phyloP scores from a whole-genome alignment of 257 asterid genomes.

The Solanum sitiens region DNA sequence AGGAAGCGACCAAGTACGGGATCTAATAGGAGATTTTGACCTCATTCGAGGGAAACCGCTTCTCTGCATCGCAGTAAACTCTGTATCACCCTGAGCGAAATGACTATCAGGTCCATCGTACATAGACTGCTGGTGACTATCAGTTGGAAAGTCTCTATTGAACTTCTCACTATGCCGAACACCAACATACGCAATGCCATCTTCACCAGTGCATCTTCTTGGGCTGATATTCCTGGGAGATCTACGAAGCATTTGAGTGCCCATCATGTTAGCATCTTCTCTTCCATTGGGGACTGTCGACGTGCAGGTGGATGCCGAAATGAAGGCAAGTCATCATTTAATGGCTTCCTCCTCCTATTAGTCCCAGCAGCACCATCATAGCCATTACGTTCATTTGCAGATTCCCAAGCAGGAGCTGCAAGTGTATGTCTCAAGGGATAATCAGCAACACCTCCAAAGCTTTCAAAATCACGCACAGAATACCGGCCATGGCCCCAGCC shows the following conservation, averaged over 20 bases:
- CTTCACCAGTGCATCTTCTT: conserved; percentile 24
- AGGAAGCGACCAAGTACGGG: conserved; percentile 55
- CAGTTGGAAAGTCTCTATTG: conserved; percentile 38
- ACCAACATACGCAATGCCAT: conserved; percentile 27
- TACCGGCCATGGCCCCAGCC: no score
- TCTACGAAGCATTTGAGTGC: conserved; percentile 31
- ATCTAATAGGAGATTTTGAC: conserved; percentile 57
- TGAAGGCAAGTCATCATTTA: conserved; percentile 43
- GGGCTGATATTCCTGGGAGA: conserved; percentile 53
- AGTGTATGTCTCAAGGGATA: no score
- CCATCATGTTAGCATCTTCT: conserved; percentile 34
- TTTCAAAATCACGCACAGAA: no score
- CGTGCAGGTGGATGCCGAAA: conserved; percentile 36
- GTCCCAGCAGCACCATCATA: no score
- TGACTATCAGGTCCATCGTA: conserved; percentile 41
- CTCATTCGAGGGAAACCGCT: conserved; percentile 39
- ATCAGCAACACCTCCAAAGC: no score
- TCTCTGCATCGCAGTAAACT: conserved; percentile 6
- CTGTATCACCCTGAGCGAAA: conserved; percentile 32
- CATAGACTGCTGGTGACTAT: conserved; percentile 31
- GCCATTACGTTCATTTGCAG: no score
- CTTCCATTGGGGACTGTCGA: conserved; percentile 51
- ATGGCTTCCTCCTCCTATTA: conserved; percentile 13
- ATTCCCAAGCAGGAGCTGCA: no score
- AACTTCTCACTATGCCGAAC: conserved; percentile 35